Evolutionary conservation across 2,329 filamentous ascomycete species (phyloP), one percentile per base, ranked within the genome.

Genomic region (Microthyrium microscopicum): DNA sequence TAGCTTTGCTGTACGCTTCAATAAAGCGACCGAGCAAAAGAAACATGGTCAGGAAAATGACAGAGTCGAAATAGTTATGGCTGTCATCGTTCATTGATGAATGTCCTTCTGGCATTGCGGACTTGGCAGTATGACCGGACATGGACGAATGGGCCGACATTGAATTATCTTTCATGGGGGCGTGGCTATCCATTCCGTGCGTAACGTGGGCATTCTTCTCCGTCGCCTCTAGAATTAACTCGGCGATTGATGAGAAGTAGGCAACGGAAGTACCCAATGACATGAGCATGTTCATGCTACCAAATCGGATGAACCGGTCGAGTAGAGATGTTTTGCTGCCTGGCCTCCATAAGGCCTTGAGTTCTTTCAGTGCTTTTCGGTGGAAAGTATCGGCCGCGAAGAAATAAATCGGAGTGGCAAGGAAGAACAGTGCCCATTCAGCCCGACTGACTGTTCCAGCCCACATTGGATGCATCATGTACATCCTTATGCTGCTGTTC

Each of bases 201-300:
- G n/a, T n/a, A n/a, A n/a, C n/a, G n/a, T n/a, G n/a, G n/a, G n/a
- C n/a, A 56, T 40, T 22, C n/a, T 40, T 36, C 19, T 57, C 46
- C 13, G 54, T 47, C 3, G 61, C 61, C 4, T 62, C 67, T 4
- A 74, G 69, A 5, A 73, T 69, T 33, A 94, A 66, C 41, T 91
- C 74, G 12, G 73, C 77, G 17, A 92, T 58, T 0, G 83, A 92
- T 1, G 82, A 76, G 40, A 91, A 61, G 51, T 92, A 93, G 2
- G 85, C 85, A 39, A 94, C 82, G 2, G 73, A 77, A 0, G 85
- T 92, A 5, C 84, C 85, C 2, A 92, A 65, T 5, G 79, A 89
- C 55, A 94, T 85, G 39, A 94, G 67, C 60, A 91, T 77, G 49
- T 92, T 92, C 85, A 94, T 94, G 58, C 84, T 93, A 6, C 85